Percentiles rank a stretch among this genome's conserved stretches.
Evolutionary conservation across 2,329 filamentous ascomycete genomes (phyloP).

Genomic region (Talaromyces sp.): DNA sequence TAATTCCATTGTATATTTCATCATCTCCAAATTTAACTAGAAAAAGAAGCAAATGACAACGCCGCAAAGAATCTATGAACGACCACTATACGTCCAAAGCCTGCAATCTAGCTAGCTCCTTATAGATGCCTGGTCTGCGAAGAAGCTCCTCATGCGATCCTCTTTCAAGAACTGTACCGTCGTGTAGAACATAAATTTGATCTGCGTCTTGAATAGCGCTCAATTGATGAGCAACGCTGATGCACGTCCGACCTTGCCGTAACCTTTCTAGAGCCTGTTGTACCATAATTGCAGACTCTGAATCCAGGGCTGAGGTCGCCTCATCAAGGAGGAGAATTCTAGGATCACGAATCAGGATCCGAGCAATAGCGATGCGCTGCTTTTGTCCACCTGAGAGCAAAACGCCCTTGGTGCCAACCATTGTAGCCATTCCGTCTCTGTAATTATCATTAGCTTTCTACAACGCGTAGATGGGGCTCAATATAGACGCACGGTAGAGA

Average conservation of each 20-base stretch:
- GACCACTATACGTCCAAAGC: neutral
- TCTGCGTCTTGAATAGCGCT: slow-evolving; percentile 91
- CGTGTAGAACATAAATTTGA: slow-evolving; percentile 90
- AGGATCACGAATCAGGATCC: slow-evolving; percentile 66
- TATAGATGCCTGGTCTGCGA: neutral
- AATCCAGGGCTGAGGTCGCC: slow-evolving; percentile 89
- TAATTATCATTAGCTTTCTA: neutral
- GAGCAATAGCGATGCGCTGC: neutral
- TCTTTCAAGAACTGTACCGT: slow-evolving; percentile 82
- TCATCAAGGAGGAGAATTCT: slow-evolving; percentile 92
- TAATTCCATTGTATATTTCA: too few relatives aligned
- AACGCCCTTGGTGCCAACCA: neutral
- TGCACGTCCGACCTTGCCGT: slow-evolving; percentile 80
- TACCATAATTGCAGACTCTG: slow-evolving; percentile 91
- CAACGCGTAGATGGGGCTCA: neutral
- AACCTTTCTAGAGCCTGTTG: slow-evolving; percentile 87
- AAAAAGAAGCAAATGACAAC: neutral
- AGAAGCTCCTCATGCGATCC: slow-evolving; percentile 80
- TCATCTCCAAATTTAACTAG: too few relatives aligned
- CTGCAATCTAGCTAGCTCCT: slow-evolving; percentile 4
- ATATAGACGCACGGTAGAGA: neutral
- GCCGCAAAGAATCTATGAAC: neutral
- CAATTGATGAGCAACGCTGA: slow-evolving; percentile 90
- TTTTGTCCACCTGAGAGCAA: slow-evolving; percentile 1
- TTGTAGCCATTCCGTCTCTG: slow-evolving; percentile 64